Evolutionary conservation across 805 yeast species (phyloP), one percentile per base, ranked within the genome.

Genomic region (Scheffersomyces amazonensis): DNA sequence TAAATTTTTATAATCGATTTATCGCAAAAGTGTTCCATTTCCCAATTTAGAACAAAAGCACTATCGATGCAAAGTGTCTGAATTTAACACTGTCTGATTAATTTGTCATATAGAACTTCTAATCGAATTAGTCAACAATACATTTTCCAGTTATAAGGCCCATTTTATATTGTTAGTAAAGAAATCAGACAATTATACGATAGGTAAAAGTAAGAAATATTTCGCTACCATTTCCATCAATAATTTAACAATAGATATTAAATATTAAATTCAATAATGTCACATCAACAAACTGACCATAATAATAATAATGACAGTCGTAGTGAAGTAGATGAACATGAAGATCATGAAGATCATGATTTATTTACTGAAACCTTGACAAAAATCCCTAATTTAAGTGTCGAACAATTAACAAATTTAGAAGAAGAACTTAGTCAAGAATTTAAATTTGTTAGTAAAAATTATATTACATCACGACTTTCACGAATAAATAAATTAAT

Each of bases 381-480:
- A 11, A 32, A 48, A 12, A 43, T 59, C 21, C 51, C 57, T 12
- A 39, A 36, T 7, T 39, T 55, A 43, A 36, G 60, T 9, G 33
- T 46, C 23, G 61, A 57, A 24, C 61, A 61, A 32, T 49, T 60
- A 16, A 40, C 40, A n/a, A 33, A 40, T 28, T 34, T 58, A 12
- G 66, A 56, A 42, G 21, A 30, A 9, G 37, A 43, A 4, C 23
- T 56, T n/a, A 37, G 43, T 16, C 34, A 33, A 7, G 69, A 65
- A 34, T 65, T 62, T 35, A 42, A 48, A 12, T 18, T 37, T 2
- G 36, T 61, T 13, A 46, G 61, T 16, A 51, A 44, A 18, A 47
- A 48, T 18, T 65, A 62, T 39, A 35, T 63, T 10, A 36, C 47
- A 15, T 52, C 66, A 2, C 48, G 70, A 24, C 45, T 53, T n/a